phyloP scores from a whole-genome alignment of 2,329 filamentous ascomycete genomes.

The Aureobasidium sp. region DNA sequence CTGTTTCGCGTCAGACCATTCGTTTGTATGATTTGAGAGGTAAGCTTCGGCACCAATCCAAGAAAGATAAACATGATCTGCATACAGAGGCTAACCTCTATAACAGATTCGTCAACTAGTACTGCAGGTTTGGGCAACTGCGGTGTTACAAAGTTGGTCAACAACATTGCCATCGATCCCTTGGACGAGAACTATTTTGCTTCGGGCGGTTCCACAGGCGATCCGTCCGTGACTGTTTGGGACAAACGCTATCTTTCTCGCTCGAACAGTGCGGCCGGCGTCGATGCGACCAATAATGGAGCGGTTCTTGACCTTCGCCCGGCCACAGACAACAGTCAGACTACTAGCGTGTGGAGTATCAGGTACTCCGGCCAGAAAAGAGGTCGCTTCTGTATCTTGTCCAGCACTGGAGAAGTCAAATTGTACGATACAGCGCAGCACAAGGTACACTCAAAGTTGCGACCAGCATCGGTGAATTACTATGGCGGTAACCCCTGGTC shows the following conservation, averaged over 20 bases:
- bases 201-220: slow-evolving; percentile 64
- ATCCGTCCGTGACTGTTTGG: slow-evolving; percentile 70
- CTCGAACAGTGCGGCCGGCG: slow-evolving; percentile 23
- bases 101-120: slow-evolving; percentile 16
- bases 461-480: slow-evolving; percentile 20
- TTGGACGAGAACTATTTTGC: slow-evolving; percentile 78
- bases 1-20: slow-evolving; percentile 67
- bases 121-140: slow-evolving; percentile 34
- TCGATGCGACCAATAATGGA: slow-evolving; percentile 48
- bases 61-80: no score
- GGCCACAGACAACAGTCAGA: slow-evolving; percentile 43
- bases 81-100: not conserved
- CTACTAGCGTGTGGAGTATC: slow-evolving; percentile 54
- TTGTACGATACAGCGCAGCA: slow-evolving; percentile 50
- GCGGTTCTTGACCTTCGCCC: slow-evolving; percentile 53
- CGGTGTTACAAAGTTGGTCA: slow-evolving; percentile 52
- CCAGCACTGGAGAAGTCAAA: slow-evolving; percentile 54
- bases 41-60: slow-evolving; percentile 31
- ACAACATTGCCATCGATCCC: slow-evolving; percentile 70
- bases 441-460: slow-evolving; percentile 24
- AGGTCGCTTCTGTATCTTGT: slow-evolving; percentile 52
- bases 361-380: slow-evolving; percentile 53
- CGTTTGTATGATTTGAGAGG: slow-evolving; percentile 73
- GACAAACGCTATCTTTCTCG: slow-evolving; percentile 53
- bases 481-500: slow-evolving; percentile 33